Base-by-base conservation (phyloP, 352 stramenopile species). In the Globisporangium canariense region DNA sequence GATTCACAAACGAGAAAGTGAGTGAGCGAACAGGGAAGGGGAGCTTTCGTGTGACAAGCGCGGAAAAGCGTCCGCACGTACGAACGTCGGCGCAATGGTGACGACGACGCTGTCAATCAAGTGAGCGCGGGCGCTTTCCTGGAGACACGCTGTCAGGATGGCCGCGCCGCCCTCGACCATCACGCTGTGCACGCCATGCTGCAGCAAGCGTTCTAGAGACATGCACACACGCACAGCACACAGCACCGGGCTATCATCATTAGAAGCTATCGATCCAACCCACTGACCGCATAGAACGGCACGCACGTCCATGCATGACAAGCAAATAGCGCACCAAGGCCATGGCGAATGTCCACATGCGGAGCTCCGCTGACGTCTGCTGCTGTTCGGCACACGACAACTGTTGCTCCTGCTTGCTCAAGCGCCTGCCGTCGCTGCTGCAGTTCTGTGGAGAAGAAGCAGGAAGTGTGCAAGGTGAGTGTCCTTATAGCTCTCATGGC, bases 81-180 rank as follows among this genome's bases (percentile, higher is more conserved):
- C 85, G 62, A 95, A 94, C 11, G 73, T 84, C 3, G 88, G 88
- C 3, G 88, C 85, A 30, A 96, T 74, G 9, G 88, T 96, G 60
- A 96, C 68, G 32, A 96, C 60, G 9, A 86, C 79, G 34, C 79
- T 75, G 58, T 90, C 74, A 30, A 96, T 71, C 22, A 93, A 69
- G n/a, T 79, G 75, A 10, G 46, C 16, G 11, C 60, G 55, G 8
- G 70, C 66, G 20, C 68, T 70, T 64, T 79, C 73, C 38, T 68
- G 66, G 18, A 94, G 62, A 54, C 83, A 91, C n/a, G 80, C 72
- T n/a, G 82, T 81, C 30, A 96, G 77, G 52, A 96, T 87, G 3
- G 77, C 65, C 1, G 86, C 78, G 10, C 88, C 88, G 22, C 88
- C 88, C 77, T 96, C 88, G 16, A 96, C 67, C 88, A 95, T 96